Conservation (phyloP, 2,329 filamentous ascomycete genomes). For the Didymella lethalis region DNA sequence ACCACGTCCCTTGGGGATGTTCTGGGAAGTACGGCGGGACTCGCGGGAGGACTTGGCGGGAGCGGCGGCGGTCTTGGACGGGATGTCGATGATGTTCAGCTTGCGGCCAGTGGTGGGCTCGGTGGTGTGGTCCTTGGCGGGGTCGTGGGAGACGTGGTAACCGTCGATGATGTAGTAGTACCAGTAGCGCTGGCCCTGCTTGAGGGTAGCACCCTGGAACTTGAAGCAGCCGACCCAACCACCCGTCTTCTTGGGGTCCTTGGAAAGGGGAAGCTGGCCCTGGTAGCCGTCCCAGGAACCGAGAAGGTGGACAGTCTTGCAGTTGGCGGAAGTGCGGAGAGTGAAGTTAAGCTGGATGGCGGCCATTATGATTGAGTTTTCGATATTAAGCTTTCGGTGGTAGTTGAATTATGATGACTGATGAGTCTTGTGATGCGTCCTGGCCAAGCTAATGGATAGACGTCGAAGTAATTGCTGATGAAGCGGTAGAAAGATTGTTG, state of each 20-base stretch:
- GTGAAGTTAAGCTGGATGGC: constrained; percentile 93
- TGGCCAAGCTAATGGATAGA: constrained; percentile 51
- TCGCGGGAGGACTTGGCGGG: constrained; percentile 53
- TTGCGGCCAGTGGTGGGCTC: constrained; percentile 97
- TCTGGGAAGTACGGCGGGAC: constrained; percentile 63
- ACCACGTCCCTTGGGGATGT: constrained; percentile 87
- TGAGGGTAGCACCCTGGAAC: constrained; percentile 86
- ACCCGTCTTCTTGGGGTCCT: constrained; percentile 86
- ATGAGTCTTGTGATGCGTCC: constrained; percentile 40
- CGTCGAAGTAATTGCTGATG: constrained; percentile 43
- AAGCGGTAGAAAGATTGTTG: constrained; percentile 45
- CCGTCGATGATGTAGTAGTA: constrained; percentile 99
- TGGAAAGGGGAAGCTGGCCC: constrained; percentile 91
- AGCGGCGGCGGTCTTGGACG: constrained; percentile 58
- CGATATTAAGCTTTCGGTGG: constrained; percentile 36
- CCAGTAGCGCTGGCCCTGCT: constrained; percentile 95
- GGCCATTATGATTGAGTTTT: constrained; percentile 68
- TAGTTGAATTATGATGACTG: constrained; percentile 36
- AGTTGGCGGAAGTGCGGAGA: constrained; percentile 92
- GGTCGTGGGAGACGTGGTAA: constrained; percentile 97
- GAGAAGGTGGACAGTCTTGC: constrained; percentile 97
- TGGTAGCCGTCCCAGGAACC: constrained; percentile 98
- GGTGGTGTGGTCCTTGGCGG: constrained; percentile 83
- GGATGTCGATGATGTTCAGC: constrained; percentile 96
- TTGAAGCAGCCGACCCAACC: constrained; percentile 97